A percentile compares a stretch with the other conserved stretches of the same genome.
Conservation (phyloP, 2,329 filamentous ascomycete genomes). For the Diplocarpon mali region DNA sequence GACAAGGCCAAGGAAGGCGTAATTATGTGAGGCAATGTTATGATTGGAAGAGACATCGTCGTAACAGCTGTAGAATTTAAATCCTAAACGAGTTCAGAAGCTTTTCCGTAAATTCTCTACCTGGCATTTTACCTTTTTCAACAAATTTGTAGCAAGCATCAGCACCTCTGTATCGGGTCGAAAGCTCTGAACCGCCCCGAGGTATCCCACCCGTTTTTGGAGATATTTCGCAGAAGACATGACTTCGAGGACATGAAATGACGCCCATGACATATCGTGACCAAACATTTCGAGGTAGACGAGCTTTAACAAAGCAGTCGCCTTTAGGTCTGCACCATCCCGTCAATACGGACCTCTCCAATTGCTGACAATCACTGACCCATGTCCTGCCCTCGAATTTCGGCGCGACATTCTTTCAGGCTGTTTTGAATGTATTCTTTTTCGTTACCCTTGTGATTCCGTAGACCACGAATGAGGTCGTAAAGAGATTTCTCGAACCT, state of each 20-base stretch:
- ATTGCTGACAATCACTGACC: conserved; percentile 38
- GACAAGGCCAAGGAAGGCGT: conserved; percentile 88
- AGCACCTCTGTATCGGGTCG: conserved; percentile 90
- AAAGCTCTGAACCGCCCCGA: conserved; percentile 93
- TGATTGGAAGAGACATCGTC: conserved; percentile 75
- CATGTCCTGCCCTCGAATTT: conserved; percentile 91
- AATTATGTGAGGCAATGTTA: conserved; percentile 87
- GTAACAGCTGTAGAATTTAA: conserved; percentile 60
- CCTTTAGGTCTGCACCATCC: conserved; percentile 65
- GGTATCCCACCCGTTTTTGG: conserved; percentile 90
- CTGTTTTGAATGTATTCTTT: conserved; percentile 90
- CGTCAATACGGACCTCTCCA: conserved; percentile 2
- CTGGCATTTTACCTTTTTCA: conserved; percentile 63
- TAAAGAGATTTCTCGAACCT: conserved; percentile 99
- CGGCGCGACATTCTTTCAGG: conserved; percentile 87
- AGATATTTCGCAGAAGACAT: conserved; percentile 94
- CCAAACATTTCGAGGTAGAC: conserved; percentile 99
- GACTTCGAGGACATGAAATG: conserved; percentile 95
- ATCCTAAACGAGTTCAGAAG: conserved; percentile 40
- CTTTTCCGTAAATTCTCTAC: background rate
- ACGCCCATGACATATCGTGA: conserved; percentile 98
- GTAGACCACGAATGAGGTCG: conserved; percentile 92
- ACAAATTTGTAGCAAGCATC: conserved; percentile 90
- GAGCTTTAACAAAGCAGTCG: conserved; percentile 87
- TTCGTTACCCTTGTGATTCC: conserved; percentile 91